Conservation (phyloP, 805 yeast genomes). For the Maudiozyma saulgeensis region DNA sequence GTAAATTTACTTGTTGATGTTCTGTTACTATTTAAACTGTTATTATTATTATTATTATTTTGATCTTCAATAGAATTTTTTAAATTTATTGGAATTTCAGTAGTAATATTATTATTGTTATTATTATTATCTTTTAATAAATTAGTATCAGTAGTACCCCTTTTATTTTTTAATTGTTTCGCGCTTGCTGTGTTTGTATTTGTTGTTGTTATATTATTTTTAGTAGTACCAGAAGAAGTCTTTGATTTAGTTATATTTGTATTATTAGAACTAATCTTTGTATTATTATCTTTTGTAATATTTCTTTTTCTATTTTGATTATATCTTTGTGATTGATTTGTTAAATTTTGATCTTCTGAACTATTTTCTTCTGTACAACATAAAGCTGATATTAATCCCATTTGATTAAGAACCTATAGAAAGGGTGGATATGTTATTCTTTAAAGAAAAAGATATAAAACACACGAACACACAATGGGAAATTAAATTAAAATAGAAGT, state of each 20-base stretch:
- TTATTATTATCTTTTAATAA: background rate
- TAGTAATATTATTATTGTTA: no score
- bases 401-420: slow-evolving; percentile 8
- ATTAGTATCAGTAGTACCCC: background rate
- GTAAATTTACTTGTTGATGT: background rate
- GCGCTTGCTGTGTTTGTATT: background rate
- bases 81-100: background rate
- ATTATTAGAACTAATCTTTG: background rate
- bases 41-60: no score
- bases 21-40: background rate
- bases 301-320: slow-evolving; percentile 2
- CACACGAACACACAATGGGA: background rate
- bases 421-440: background rate
- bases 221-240: no score
- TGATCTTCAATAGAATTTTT: background rate
- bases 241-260: background rate
- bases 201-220: background rate
- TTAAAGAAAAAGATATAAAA: background rate
- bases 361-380: slow-evolving; percentile 26
- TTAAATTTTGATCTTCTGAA: slow-evolving; percentile 1
- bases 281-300: background rate
- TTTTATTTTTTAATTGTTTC: background rate
- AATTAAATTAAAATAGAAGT: no score
- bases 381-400: slow-evolving; percentile 31
- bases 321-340: slow-evolving; percentile 4